Conservation (phyloP, 352 stramenopile species). For the Halophytophthora polymorphica region DNA sequence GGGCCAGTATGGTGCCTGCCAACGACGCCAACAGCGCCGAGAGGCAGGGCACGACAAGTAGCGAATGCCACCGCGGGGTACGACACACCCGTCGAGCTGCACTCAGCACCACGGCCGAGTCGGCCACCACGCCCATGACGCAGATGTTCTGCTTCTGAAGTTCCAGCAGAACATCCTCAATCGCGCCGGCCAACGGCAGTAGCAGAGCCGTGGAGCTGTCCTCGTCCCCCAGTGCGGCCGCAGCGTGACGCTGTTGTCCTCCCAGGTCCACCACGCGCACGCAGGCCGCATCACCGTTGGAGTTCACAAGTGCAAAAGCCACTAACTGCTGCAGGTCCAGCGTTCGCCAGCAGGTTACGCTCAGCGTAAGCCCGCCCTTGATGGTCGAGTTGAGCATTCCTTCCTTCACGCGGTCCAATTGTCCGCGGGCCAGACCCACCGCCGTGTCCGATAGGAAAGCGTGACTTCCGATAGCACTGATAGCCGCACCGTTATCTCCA, state of each 20-base stretch:
- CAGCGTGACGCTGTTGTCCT: conserved; percentile 24
- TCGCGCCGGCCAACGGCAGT: conserved; percentile 28
- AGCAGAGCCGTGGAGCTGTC: conserved; percentile 16
- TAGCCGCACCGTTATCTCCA: conserved; percentile 1
- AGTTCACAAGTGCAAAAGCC: conserved; percentile 75
- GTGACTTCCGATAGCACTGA: conserved; percentile 25
- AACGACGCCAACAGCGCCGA: conserved; percentile 50
- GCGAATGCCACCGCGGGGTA: conserved; percentile 28
- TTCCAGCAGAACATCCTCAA: conserved; percentile 55
- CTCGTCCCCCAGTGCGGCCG: background rate
- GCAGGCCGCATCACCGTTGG: conserved; percentile 70
- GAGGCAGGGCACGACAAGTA: conserved; percentile 74
- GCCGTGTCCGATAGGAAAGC: conserved; percentile 41
- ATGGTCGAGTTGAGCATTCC: conserved; percentile 79
- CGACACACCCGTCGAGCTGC: conserved; percentile 50
- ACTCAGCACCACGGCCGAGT: conserved; percentile 56
- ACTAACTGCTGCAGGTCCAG: conserved; percentile 65
- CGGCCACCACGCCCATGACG: conserved; percentile 73
- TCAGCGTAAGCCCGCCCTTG: conserved; percentile 77
- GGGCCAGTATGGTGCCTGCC: conserved; percentile 52
- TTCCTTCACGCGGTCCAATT: conserved; percentile 79
- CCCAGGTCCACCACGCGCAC: conserved; percentile 58
- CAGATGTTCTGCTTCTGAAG: conserved; percentile 55
- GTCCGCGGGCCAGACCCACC: conserved; percentile 30
- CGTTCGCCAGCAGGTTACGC: conserved; percentile 65